Base-by-base conservation (phyloP, 192 early-diverging fungal species). In the Backusella luteola region DNA sequence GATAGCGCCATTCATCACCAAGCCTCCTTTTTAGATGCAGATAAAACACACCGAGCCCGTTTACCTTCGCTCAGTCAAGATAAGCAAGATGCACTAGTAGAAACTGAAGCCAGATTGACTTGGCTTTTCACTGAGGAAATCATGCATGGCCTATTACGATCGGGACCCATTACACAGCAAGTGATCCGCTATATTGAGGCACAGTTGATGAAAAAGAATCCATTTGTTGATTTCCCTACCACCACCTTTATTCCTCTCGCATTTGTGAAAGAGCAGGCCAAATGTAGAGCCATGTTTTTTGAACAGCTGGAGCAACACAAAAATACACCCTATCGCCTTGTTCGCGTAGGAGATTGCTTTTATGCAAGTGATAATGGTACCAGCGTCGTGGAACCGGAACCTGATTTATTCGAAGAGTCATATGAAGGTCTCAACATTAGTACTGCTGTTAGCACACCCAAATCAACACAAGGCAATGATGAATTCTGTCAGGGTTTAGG, bases 101-200 rank as follows among this genome's bases (percentile, higher is more conserved):
- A 90, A 71, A 90, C 89, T 1, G 85, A 86, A 66, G 75, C 83
- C 1, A 80, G 88, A 38, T 76, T 95, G 15, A 85, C 89, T 21
- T 85, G 82, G 84, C 69, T 93, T 0, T 83, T 93, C n/a, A 90
- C 90, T 44, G 90, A 95, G 67, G 93, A 95, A 80, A 86, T 95
- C 23, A 90, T 95, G 85, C 89, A 92, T 77, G 84, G 87, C 0
- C 76, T 95, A 26, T 79, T 95, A 34, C 80, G 86, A 23, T 80
- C 91, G n/a, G 73, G 83, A 6, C 89, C 90, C 9, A 80, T 91
- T 6, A 85, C 87, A 1, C 76, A 84, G 21, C 76, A 83, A 15
- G 81, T 86, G 0, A 73, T 90, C 14, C 72, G 79, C 38, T 85
- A 86, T 76, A 81, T 88, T 17, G 86, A 90, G 56, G 77, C 80